A percentile compares a stretch with the other conserved stretches of the same genome.
These are phyloP conservation scores for Coelastrella sp. DNA, from an alignment of 139 green algal genomes.

Conservation along the genomic window DNA sequence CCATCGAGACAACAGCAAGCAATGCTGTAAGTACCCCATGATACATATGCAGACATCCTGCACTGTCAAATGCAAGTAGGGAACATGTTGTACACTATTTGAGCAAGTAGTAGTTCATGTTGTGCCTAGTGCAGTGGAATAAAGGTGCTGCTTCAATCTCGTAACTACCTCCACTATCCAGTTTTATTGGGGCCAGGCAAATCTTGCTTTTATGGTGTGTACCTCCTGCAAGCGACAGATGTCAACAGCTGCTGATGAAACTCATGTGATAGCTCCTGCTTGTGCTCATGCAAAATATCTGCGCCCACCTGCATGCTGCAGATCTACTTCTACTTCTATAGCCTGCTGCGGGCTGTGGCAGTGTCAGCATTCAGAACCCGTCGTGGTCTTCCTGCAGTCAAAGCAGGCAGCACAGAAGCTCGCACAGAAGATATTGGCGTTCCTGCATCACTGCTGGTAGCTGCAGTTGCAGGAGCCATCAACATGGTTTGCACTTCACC, in stretches of 20 bases:
- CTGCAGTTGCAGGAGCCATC: constrained; percentile 74
- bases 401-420: constrained; percentile 13
- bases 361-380: neutral
- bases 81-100: neutral
- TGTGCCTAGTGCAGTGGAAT: no score
- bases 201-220: no score
- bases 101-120: no score
- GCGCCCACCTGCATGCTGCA: neutral
- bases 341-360: constrained; percentile 18
- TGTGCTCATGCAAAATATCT: neutral
- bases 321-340: constrained; percentile 80
- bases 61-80: no score
- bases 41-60: neutral
- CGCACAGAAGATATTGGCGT: constrained; percentile 69
- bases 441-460: constrained; percentile 76
- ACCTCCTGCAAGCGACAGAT: no score
- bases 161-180: no score
- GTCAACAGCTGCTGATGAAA: no score
- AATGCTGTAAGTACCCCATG: constrained; percentile 57
- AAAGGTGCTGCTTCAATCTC: no score
- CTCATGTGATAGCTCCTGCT: no score
- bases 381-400: constrained; percentile 9
- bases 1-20: constrained; percentile 74
- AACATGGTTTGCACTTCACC: constrained; percentile 93
- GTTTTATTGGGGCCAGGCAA: no score